Base-by-base conservation (phyloP, 768 basidiomycete genomes). In the Favolaschia claudopus region DNA sequence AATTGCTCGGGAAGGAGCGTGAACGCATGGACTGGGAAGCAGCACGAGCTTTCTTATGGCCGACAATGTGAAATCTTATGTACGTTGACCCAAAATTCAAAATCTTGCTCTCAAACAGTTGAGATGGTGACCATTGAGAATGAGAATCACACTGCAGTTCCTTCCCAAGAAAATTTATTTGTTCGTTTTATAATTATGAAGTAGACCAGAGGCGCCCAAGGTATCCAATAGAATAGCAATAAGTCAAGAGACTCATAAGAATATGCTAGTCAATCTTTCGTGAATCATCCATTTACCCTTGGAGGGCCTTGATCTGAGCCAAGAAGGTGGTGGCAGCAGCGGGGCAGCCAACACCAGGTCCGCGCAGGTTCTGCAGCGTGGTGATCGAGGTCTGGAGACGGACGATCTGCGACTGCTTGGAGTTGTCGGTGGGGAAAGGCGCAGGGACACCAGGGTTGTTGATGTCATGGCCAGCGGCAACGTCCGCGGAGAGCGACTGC, bases 11-110 rank as follows among this genome's bases (percentile, higher is more conserved):
- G 1, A 93, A 93, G 70, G 91, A 92, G 72, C 79, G 89, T 46
- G 91, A 93, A 76, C 77, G 92, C 51, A 89, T 93, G 85, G 69
- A 62, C 1, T 93, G 91, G 91, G 74, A 80, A 47, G 86, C 86
- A 45, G 88, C 81, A 3, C 71, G 67, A 37, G 43, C 28, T 36
- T 76, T 80, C 32, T 39, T 48, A 32, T 34, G 22, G 42, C 32
- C 20, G 27, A 15, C 46, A 32, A 12, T 25, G 31, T 31, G 25
- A 48, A n/a, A n/a, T n/a, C n/a, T n/a, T n/a, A n/a, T n/a, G n/a
- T n/a, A n/a, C n/a, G n/a, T n/a, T n/a, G n/a, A n/a, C n/a, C n/a
- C n/a, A n/a, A n/a, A n/a, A n/a, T n/a, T n/a, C n/a, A n/a, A n/a
- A n/a, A n/a, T n/a, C n/a, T n/a, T n/a, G n/a, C n/a, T n/a, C n/a